These are phyloP conservation scores for Anthostomella pinea DNA, from an alignment of 2,329 filamentous ascomycete genomes.

Conservation along the genomic window DNA sequence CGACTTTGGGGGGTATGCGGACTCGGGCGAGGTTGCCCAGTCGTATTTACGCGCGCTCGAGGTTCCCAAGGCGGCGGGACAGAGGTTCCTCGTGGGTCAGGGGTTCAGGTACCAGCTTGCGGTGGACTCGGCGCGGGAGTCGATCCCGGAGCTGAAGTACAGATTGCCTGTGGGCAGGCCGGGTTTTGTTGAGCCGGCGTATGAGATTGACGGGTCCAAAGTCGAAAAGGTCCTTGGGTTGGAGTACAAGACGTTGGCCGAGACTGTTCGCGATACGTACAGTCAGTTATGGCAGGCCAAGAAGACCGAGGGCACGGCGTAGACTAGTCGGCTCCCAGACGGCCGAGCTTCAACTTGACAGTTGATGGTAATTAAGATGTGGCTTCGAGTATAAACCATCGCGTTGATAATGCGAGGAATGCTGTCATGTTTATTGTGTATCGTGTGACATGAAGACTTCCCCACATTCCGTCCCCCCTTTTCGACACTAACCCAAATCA, in stretches of 20 bases:
- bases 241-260: slow-evolving; percentile 13
- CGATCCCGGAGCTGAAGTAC: slow-evolving; percentile 23
- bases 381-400: too few relatives aligned
- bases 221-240: slow-evolving; percentile 43
- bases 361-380: too few relatives aligned
- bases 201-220: slow-evolving; percentile 48
- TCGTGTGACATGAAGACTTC: too few relatives aligned
- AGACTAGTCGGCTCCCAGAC: too few relatives aligned
- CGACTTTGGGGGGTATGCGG: slow-evolving; percentile 34
- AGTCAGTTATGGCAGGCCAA: slow-evolving; percentile 6
- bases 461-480: too few relatives aligned
- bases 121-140: slow-evolving; percentile 33
- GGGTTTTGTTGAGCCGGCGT: slow-evolving; percentile 28
- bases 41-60: slow-evolving; percentile 21
- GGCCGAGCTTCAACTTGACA: too few relatives aligned
- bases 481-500: too few relatives aligned
- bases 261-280: slow-evolving; percentile 16
- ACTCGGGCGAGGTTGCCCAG: slow-evolving; percentile 13
- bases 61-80: slow-evolving; percentile 14
- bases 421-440: too few relatives aligned
- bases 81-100: slow-evolving; percentile 22
- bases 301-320: too few relatives aligned
- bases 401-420: too few relatives aligned
- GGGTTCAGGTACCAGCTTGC: slow-evolving; percentile 37
- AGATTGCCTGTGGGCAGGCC: slow-evolving; percentile 36